Evolutionary conservation across 2,329 filamentous ascomycete genomes (phyloP).

Genomic region (Monosporascus sp.): DNA sequence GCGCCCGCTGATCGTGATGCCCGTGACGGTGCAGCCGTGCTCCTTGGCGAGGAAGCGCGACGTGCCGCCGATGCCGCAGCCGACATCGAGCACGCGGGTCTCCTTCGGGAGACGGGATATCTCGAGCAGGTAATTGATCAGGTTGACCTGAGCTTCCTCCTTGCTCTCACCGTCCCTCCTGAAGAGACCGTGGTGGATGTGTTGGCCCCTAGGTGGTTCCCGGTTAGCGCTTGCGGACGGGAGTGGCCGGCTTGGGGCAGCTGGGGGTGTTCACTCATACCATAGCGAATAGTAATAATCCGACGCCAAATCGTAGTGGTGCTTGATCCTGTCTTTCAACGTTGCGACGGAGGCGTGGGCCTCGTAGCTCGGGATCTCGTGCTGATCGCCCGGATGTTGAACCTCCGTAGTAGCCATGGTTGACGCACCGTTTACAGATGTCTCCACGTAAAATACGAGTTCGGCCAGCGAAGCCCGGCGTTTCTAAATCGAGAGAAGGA

Average conservation of each 20-base stretch:
- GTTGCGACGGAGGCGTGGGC: constrained; percentile 22
- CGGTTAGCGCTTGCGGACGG: constrained; percentile 3
- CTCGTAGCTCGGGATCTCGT: constrained; percentile 22
- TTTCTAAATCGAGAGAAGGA: too few relatives aligned
- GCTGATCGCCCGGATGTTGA: constrained; percentile 22
- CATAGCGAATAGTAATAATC: constrained; percentile 58
- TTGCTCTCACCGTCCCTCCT: constrained; percentile 45
- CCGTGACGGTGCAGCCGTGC: constrained; percentile 48
- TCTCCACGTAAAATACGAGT: too few relatives aligned
- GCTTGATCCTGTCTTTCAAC: constrained; percentile 53
- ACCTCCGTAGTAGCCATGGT: constrained; percentile 2
- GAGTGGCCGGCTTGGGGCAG: not conserved
- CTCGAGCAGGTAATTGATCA: constrained; percentile 50
- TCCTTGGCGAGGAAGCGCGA: constrained; percentile 48
- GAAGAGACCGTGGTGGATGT: constrained; percentile 60
- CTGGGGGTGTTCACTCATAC: constrained; percentile 27
- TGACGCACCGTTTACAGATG: not conserved
- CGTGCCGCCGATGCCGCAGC: constrained; percentile 56
- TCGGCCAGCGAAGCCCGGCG: too few relatives aligned
- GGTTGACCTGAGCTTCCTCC: constrained; percentile 51
- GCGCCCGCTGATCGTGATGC: constrained; percentile 54
- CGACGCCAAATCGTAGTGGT: constrained; percentile 55
- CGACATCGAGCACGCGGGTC: constrained; percentile 50
- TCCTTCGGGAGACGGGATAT: constrained; percentile 33
- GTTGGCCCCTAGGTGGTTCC: constrained; percentile 45